Conservation (phyloP, 768 basidiomycete species). For the Mycena capillaripes region DNA sequence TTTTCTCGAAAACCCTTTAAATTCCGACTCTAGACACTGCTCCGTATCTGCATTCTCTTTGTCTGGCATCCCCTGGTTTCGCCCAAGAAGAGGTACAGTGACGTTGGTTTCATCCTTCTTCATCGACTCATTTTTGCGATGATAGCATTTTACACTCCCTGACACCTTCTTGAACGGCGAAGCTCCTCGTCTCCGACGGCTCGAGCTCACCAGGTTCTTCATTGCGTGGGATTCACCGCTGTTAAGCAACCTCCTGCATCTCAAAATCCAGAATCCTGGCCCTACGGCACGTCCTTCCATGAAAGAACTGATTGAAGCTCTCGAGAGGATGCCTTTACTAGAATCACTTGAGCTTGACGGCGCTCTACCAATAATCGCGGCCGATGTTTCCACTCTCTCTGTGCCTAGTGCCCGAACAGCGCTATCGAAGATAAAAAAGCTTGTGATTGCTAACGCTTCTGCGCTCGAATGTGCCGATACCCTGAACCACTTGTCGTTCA, state of each 20-base stretch:
- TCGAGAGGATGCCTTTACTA: slow-evolving; percentile 51
- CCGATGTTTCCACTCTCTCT: slow-evolving; percentile 19
- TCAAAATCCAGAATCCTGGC: slow-evolving; percentile 50
- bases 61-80: slow-evolving; percentile 37
- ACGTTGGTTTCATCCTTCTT: not conserved
- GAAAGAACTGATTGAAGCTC: slow-evolving; percentile 47
- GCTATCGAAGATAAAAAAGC: slow-evolving; percentile 40
- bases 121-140: slow-evolving; percentile 29
- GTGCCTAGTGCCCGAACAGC: slow-evolving; percentile 30
- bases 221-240: slow-evolving; percentile 53
- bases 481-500: slow-evolving; percentile 37
- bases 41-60: slow-evolving; percentile 50
- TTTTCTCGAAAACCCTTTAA: slow-evolving; percentile 20
- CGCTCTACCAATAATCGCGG: slow-evolving; percentile 46
- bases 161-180: slow-evolving; percentile 47
- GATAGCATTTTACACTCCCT: slow-evolving; percentile 42
- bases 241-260: slow-evolving; percentile 51
- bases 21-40: slow-evolving; percentile 37
- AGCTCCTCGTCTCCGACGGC: slow-evolving; percentile 49
- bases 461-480: slow-evolving; percentile 43
- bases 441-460: slow-evolving; percentile 37
- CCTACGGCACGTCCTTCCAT: slow-evolving; percentile 45
- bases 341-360: slow-evolving; percentile 52
- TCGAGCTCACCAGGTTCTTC: slow-evolving; percentile 52
- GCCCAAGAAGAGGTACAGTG: slow-evolving; percentile 28